Evolutionary conservation across 805 yeast species (phyloP).

Genomic region (Scheffersomyces lignosus): DNA sequence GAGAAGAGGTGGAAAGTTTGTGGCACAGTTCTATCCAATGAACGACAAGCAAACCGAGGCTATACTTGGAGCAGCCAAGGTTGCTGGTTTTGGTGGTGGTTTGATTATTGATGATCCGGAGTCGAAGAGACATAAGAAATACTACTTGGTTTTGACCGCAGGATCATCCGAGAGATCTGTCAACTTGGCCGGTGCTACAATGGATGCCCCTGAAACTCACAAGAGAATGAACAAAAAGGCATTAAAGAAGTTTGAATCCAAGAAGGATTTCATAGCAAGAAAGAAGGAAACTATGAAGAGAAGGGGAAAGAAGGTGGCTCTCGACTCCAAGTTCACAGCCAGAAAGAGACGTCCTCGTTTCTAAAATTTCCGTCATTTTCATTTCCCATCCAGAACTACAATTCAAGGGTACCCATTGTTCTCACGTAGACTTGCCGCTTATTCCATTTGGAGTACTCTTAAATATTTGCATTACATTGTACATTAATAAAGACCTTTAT

Average conservation of each 20-base stretch:
- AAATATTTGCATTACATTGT: background rate
- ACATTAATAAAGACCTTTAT: background rate
- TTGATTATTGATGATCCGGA: conserved; percentile 92
- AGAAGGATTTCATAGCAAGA: conserved; percentile 78
- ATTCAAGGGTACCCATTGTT: too few relatives aligned
- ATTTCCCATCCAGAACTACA: too few relatives aligned
- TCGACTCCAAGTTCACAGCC: conserved; percentile 89
- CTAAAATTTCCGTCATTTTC: conserved; percentile 11
- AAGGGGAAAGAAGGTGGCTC: conserved; percentile 87
- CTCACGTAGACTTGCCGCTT: too few relatives aligned
- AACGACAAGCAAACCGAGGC: conserved; percentile 81
- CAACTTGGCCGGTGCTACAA: conserved; percentile 75
- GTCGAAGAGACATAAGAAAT: conserved; percentile 85
- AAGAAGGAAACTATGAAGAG: conserved; percentile 92
- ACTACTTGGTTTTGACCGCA: conserved; percentile 85
- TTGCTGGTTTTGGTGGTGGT: conserved; percentile 96
- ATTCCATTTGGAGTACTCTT: too few relatives aligned
- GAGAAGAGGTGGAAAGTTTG: conserved; percentile 94
- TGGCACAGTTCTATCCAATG: conserved; percentile 94
- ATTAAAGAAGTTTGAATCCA: conserved; percentile 62
- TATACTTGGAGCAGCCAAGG: conserved; percentile 81
- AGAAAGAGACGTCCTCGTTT: conserved; percentile 55
- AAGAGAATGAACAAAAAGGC: conserved; percentile 47
- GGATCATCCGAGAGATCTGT: conserved; percentile 74
- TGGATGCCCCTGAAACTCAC: conserved; percentile 61